These are phyloP conservation scores for Albophoma yamanashiensis DNA, from an alignment of 2,329 filamentous ascomycete genomes.

Conservation along the genomic window DNA sequence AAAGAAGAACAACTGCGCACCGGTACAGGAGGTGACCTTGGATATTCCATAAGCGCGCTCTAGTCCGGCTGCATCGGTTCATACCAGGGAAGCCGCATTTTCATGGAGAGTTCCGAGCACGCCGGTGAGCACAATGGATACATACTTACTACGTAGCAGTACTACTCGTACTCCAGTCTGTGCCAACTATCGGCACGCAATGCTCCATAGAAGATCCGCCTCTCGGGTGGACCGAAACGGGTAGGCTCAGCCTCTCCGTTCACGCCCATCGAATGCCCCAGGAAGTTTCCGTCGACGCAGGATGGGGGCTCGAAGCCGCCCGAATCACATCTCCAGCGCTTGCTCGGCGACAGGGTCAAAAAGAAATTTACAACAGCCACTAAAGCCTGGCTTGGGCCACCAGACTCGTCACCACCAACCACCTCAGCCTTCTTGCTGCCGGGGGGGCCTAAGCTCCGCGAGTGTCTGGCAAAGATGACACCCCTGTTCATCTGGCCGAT, in stretches of 20 bases:
- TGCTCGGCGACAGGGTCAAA: slow-evolving; percentile 1
- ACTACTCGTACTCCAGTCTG: background rate
- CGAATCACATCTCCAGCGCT: slow-evolving; percentile 1
- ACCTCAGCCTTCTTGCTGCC: slow-evolving; percentile 7
- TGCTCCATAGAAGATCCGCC: background rate
- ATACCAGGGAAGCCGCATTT: background rate
- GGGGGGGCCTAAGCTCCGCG: slow-evolving; percentile 7
- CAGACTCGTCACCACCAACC: slow-evolving; percentile 7
- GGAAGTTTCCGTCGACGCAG: slow-evolving; percentile 1
- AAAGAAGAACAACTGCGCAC: background rate
- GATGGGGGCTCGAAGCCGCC: background rate
- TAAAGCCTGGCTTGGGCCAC: slow-evolving; percentile 6
- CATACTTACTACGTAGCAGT: no score
- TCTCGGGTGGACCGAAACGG: slow-evolving; percentile 1
- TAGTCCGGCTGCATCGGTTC: background rate
- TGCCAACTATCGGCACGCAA: background rate
- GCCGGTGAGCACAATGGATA: background rate
- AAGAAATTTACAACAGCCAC: slow-evolving; percentile 3
- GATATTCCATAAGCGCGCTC: background rate
- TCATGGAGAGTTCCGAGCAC: background rate
- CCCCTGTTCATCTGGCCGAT: slow-evolving; percentile 7
- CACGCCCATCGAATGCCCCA: slow-evolving; percentile 3
- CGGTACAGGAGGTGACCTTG: background rate
- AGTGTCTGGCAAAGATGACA: slow-evolving; percentile 8
- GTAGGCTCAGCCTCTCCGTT: background rate